Conservation (phyloP, 768 basidiomycete species). For the Mycena rebaudengoi region DNA sequence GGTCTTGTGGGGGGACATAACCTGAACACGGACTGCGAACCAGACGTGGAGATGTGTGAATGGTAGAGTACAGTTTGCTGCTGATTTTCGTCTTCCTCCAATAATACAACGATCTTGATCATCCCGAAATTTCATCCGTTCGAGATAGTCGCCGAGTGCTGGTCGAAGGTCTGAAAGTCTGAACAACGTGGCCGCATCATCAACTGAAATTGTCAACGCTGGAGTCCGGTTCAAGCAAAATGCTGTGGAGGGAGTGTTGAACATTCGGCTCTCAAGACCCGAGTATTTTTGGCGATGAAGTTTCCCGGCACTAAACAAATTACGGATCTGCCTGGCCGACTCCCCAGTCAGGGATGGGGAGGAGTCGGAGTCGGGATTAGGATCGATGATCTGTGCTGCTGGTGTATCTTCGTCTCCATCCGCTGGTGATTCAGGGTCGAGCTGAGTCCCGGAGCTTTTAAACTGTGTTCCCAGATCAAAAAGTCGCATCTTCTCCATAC, state of each 20-base stretch:
- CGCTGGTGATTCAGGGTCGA: slow-evolving; percentile 13
- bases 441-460: slow-evolving; percentile 6
- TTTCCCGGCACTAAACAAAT: slow-evolving; percentile 14
- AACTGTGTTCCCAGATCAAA: slow-evolving; percentile 39
- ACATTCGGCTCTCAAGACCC: slow-evolving; percentile 22
- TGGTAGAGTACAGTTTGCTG: slow-evolving; percentile 18
- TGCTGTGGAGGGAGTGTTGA: slow-evolving; percentile 18
- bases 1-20: slow-evolving; percentile 30
- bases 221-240: slow-evolving; percentile 36
- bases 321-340: not conserved
- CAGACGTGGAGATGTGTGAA: slow-evolving; percentile 36
- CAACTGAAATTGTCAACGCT: slow-evolving; percentile 24
- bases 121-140: too few relatives aligned
- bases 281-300: not conserved
- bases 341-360: not conserved
- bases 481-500: slow-evolving; percentile 32
- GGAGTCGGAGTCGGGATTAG: not conserved
- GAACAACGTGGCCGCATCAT: slow-evolving; percentile 29
- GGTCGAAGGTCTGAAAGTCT: slow-evolving; percentile 36
- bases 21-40: slow-evolving; percentile 35
- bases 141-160: slow-evolving; percentile 33
- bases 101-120: too few relatives aligned
- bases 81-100: slow-evolving; percentile 6
- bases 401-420: not conserved
- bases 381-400: too few relatives aligned